Evolutionary conservation across 768 basidiomycete genomes (phyloP).

Genomic region (Sarcodon aspratus): DNA sequence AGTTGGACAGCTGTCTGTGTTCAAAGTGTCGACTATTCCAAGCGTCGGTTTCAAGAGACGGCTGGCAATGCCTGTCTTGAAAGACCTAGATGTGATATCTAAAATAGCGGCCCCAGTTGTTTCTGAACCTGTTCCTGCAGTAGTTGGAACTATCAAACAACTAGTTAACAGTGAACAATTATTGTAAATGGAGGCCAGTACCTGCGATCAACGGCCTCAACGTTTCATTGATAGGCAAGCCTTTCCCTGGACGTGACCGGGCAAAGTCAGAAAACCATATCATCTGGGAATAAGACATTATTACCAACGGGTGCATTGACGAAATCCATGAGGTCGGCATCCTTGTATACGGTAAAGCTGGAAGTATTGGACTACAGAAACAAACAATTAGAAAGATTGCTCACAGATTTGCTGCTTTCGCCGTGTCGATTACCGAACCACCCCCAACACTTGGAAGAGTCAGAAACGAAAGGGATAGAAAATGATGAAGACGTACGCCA

Average conservation of each 20-base stretch:
- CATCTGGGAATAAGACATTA: background rate
- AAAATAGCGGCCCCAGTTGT: constrained; percentile 94
- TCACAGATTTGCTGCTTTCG: constrained; percentile 88
- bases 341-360: constrained; percentile 85
- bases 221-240: constrained; percentile 63
- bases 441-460: constrained; percentile 59
- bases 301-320: constrained; percentile 77
- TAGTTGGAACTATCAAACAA: constrained; percentile 43
- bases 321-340: constrained; percentile 90
- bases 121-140: constrained; percentile 85
- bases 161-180: background rate
- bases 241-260: constrained; percentile 44
- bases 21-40: constrained; percentile 73
- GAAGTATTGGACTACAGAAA: constrained; percentile 2
- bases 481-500: constrained; percentile 48
- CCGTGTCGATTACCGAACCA: constrained; percentile 93
- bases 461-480: constrained; percentile 1
- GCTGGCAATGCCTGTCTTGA: constrained; percentile 95
- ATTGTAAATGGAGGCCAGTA: constrained; percentile 1
- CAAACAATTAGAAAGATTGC: constrained; percentile 6
- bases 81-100: constrained; percentile 81
- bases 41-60: constrained; percentile 85
- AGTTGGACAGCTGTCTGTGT: constrained; percentile 87
- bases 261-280: background rate
- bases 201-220: constrained; percentile 82